Conservation (phyloP, 257 asterid genomes). For the Sherardia arvensis region DNA sequence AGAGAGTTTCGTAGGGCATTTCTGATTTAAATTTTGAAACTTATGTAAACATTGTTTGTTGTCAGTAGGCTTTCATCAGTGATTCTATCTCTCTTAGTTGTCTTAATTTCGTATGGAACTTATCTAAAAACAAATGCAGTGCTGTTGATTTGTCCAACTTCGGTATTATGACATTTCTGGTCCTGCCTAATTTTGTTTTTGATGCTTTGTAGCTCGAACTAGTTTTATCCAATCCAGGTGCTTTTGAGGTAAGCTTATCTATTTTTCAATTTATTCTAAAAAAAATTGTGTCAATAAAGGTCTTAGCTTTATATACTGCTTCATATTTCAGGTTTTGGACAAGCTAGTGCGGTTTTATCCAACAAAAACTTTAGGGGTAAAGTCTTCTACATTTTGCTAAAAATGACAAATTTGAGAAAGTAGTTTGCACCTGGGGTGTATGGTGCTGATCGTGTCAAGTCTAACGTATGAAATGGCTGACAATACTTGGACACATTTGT, state of each 20-base stretch:
- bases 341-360: not conserved
- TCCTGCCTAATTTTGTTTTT: not conserved
- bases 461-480: not conserved
- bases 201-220: not conserved
- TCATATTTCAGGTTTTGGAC: not conserved
- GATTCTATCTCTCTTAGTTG: no score
- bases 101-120: no score
- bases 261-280: no score
- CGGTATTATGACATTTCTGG: no score
- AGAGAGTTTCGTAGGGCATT: not conserved
- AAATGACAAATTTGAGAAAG: not conserved
- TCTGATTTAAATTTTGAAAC: not conserved
- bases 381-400: not conserved
- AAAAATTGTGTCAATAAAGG: not conserved
- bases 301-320: not conserved
- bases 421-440: not conserved
- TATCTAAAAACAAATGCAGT: no score
- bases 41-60: not conserved
- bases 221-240: not conserved
- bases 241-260: not conserved
- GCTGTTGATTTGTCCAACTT: no score
- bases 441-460: not conserved
- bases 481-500: not conserved
- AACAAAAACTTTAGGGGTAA: not conserved
- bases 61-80: not conserved